Base-by-base conservation (phyloP, 441 rosid genomes). In the Croton setiger region DNA sequence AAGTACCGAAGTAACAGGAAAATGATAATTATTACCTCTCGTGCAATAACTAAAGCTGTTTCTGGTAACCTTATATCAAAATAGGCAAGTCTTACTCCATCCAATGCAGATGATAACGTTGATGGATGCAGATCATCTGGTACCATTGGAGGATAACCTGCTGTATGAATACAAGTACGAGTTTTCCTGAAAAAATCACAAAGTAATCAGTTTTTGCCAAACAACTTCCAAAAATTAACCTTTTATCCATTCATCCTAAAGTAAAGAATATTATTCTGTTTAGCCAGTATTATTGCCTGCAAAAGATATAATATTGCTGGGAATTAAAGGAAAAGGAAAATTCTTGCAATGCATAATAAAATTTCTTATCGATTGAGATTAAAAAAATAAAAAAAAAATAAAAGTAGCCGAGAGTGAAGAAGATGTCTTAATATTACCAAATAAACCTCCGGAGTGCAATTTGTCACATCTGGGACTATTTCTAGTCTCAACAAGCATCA, bases 141-240 rank as follows among this genome's bases (percentile, higher is more conserved):
- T 33, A 66, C 55, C 87, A 85, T 81, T 37, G 89, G 93, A 66
- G 98, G 98, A 64, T 84, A 41, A 64, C 98, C 98, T 20, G 94
- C 89, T 31, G 97, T 92, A 76, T 90, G 93, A 66, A 92, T 94
- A 72, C 99, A 94, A 27, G 98, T 94, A 27, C 99, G 94, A 53
- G 99, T 88, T 81, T 89, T 86, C 86, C 99, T 94, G 83, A 39
- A 74, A 79, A 65, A 23, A 44, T 64, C 14, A 60, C 7, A 60
- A 4, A 49, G 64, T 66, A 36, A 51, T 60, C 51, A 64, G 33
- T 4, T 2, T 14, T 48, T 17, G 60, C 20, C 20, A 41, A 36
- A 6, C 18, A 53, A 61, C 20, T 39, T 67, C 18, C 17, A 39
- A 49, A 27, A 58, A 17, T 18, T 5, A 43, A 14, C 60, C 15